Evolutionary conservation across 1,284 basidiomycete species (phyloP), one percentile per base, ranked within the genome.

Genomic region (Flammula alnicola): DNA sequence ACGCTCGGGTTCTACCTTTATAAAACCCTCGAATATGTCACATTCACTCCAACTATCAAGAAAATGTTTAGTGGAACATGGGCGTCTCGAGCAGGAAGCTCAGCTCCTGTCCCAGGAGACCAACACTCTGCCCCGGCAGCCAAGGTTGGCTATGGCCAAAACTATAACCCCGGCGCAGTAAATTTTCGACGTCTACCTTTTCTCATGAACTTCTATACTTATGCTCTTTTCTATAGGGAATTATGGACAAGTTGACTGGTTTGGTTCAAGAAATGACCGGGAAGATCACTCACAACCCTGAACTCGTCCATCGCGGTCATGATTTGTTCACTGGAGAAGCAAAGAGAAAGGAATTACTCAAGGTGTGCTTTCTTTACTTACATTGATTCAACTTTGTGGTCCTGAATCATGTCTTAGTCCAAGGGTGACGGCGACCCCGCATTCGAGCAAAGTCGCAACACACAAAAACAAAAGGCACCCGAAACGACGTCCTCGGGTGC

Each of bases 61-160:
- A n/a, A n/a, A n/a, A n/a, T n/a, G n/a, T n/a, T n/a, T n/a, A n/a
- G n/a, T n/a, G n/a, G n/a, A n/a, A n/a, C n/a, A n/a, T n/a, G n/a
- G n/a, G n/a, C n/a, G n/a, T n/a, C n/a, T n/a, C n/a, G n/a, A n/a
- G n/a, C n/a, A n/a, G n/a, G n/a, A n/a, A n/a, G n/a, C n/a, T n/a
- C n/a, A n/a, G n/a, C n/a, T n/a, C n/a, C n/a, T n/a, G n/a, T n/a
- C n/a, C n/a, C n/a, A n/a, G n/a, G n/a, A n/a, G n/a, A n/a, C n/a
- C n/a, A n/a, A n/a, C n/a, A n/a, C n/a, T n/a, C n/a, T n/a, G n/a
- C n/a, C n/a, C n/a, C n/a, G n/a, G n/a, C n/a, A n/a, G n/a, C n/a
- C n/a, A 59, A 60, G 49, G 57, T 61, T 23, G 60, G 58, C 5
- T 58, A 59, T 49, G 62, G 60, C n/a, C 58, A 56, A 5, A 59